phyloP scores from a whole-genome alignment of 78 protist genomes.

The Dictyostelium firmibasis region DNA sequence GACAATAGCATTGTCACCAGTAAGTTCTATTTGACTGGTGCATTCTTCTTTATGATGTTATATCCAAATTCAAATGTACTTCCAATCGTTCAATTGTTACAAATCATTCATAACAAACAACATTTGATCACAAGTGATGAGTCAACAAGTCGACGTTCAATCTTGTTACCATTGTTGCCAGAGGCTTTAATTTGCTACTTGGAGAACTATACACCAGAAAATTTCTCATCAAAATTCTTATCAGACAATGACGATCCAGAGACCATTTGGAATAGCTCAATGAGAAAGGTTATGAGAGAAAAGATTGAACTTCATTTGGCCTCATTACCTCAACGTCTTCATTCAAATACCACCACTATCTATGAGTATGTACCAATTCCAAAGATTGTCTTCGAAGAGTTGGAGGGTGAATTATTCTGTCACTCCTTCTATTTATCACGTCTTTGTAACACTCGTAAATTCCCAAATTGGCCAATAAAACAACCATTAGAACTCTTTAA shows the following conservation, averaged over 20 bases:
- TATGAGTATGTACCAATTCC: constrained; percentile 87
- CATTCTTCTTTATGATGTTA: constrained; percentile 85
- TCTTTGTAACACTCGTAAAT: constrained; percentile 80
- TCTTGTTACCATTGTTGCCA: constrained; percentile 86
- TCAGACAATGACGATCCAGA: constrained; percentile 93
- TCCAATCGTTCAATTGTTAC: constrained; percentile 67
- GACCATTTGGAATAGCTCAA: constrained; percentile 86
- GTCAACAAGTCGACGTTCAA: background rate
- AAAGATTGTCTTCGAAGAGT: constrained; percentile 70
- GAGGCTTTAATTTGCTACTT: constrained; percentile 87
- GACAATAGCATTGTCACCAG: constrained; percentile 74
- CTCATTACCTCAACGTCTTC: constrained; percentile 88
- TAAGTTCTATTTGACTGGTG: constrained; percentile 87
- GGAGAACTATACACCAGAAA: constrained; percentile 83
- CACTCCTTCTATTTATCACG: constrained; percentile 87
- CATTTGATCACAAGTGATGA: constrained; percentile 39
- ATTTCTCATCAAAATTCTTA: constrained; percentile 86
- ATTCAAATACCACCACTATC: constrained; percentile 77
- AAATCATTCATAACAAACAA: constrained; percentile 81
- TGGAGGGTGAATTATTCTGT: constrained; percentile 91
- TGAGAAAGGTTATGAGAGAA: constrained; percentile 88
- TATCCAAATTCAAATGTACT: constrained; percentile 88
- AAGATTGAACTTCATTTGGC: constrained; percentile 90
- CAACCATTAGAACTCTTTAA: constrained; percentile 74
- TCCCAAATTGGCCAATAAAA: constrained; percentile 91